phyloP scores from a whole-genome alignment of 1,284 basidiomycete species.

The Cutaneotrichosporon cyanovorans region DNA sequence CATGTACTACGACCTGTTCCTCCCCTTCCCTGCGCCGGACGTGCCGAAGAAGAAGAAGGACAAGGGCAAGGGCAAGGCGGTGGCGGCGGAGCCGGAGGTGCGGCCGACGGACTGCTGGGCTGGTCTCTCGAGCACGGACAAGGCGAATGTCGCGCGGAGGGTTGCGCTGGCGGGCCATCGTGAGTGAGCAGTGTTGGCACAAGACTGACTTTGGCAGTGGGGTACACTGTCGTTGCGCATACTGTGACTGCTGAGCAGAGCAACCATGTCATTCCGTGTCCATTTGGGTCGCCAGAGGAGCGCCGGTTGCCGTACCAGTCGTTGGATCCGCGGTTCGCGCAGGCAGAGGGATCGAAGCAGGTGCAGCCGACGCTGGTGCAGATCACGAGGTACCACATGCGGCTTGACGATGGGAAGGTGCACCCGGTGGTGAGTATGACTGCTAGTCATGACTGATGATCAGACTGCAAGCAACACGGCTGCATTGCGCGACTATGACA shows the following conservation, averaged over 20 bases:
- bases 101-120: constrained; percentile 31
- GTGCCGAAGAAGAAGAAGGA: constrained; percentile 11
- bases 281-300: constrained; percentile 22
- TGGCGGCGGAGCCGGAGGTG: neutral
- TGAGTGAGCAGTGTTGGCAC: constrained; percentile 15
- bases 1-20: constrained; percentile 45
- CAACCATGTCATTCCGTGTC: constrained; percentile 27
- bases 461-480: constrained; percentile 36
- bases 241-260: constrained; percentile 30
- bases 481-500: constrained; percentile 34
- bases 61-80: constrained; percentile 36
- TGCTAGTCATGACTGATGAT: neutral
- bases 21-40: constrained; percentile 35
- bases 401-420: constrained; percentile 37
- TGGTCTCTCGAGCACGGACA: constrained; percentile 26
- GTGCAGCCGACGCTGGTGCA: constrained; percentile 33
- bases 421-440: constrained; percentile 35
- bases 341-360: constrained; percentile 3
- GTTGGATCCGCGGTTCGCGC: constrained; percentile 33
- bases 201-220: constrained; percentile 24
- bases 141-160: constrained; percentile 26
- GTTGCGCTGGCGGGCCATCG: constrained; percentile 38
- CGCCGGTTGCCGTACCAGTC: constrained; percentile 30
- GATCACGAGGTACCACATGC: constrained; percentile 39
- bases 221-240: constrained; percentile 38